These are phyloP conservation scores for Aureobasidium sp. DNA, from an alignment of 2,329 filamentous ascomycete species.

Conservation along the genomic window DNA sequence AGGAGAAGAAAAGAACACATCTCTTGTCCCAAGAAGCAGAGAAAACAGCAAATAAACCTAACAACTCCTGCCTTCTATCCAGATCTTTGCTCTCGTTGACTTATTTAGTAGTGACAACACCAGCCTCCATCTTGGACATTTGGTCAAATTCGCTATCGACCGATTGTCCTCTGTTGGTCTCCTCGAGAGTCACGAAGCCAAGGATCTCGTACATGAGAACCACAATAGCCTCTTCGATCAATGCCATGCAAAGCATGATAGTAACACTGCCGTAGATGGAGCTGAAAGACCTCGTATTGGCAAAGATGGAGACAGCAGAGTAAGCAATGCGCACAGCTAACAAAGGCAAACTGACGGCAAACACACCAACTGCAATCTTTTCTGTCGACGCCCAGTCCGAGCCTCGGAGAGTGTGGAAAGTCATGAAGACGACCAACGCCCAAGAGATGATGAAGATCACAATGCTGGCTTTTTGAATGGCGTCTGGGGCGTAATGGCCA, in stretches of 20 bases:
- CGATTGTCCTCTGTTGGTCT: not conserved
- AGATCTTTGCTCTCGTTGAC: too few species aligned
- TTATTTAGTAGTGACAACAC: not conserved
- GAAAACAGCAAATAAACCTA: too few species aligned
- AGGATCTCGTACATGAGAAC: constrained; percentile 6
- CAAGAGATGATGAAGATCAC: constrained; percentile 19
- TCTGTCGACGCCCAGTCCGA: not conserved
- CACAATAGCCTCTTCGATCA: constrained; percentile 9
- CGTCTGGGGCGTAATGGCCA: constrained; percentile 20
- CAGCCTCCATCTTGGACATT: not conserved
- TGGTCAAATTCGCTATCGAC: not conserved
- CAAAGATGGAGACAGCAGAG: constrained; percentile 22
- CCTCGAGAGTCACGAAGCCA: constrained; percentile 9
- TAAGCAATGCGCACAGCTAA: constrained; percentile 33
- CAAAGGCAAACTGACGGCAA: constrained; percentile 24
- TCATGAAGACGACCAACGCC: constrained; percentile 19
- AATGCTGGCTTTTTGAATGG: constrained; percentile 20
- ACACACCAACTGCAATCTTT: constrained; percentile 22
- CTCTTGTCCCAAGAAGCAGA: too few species aligned
- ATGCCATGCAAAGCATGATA: constrained; percentile 10
- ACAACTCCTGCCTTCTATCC: too few species aligned
- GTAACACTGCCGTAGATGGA: constrained; percentile 3
- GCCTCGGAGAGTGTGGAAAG: constrained; percentile 12
- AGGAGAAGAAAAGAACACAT: too few species aligned
- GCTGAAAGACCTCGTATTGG: constrained; percentile 17